These are phyloP conservation scores for Epithele typhae DNA, from an alignment of 768 basidiomycete genomes.

Conservation along the genomic window DNA sequence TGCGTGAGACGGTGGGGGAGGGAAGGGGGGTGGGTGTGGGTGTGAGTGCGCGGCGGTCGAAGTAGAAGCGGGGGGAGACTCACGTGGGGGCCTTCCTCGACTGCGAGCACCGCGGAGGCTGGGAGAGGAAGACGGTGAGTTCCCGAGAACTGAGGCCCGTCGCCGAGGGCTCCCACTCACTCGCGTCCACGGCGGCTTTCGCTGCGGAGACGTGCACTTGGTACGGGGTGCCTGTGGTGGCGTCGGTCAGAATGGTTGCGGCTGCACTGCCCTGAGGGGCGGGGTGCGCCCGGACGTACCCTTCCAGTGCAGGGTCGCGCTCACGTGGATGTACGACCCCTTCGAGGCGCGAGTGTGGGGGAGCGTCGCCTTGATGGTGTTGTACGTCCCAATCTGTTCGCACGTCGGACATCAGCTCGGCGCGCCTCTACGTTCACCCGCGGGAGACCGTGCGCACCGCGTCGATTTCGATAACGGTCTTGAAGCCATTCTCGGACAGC, in stretches of 20 bases:
- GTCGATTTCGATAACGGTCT: slow-evolving; percentile 92
- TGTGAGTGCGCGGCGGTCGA: background rate
- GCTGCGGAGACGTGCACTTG: slow-evolving; percentile 95
- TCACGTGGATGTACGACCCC: slow-evolving; percentile 87
- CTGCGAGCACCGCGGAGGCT: slow-evolving; percentile 76
- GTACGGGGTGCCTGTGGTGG: slow-evolving; percentile 60
- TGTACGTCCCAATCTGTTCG: slow-evolving; percentile 79
- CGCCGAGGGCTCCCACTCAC: slow-evolving; percentile 18
- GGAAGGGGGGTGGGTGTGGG: background rate
- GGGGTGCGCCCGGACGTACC: slow-evolving; percentile 38
- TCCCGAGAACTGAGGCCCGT: background rate
- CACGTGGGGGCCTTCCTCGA: slow-evolving; percentile 86
- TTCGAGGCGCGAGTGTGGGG: slow-evolving; percentile 61
- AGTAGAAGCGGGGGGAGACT: slow-evolving; percentile 8
- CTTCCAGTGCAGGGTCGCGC: slow-evolving; percentile 81
- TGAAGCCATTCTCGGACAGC: slow-evolving; percentile 87
- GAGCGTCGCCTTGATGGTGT: slow-evolving; percentile 92
- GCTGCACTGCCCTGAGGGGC: background rate
- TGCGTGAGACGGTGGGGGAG: slow-evolving; percentile 5
- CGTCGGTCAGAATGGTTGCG: background rate
- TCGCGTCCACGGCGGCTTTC: slow-evolving; percentile 90
- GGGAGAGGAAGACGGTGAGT: background rate
- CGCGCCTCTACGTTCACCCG: background rate
- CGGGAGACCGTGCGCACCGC: slow-evolving; percentile 45
- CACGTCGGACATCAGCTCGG: slow-evolving; percentile 1